phyloP scores from a whole-genome alignment of 108 stramenopile genomes.

The Conticribra guillardii region DNA sequence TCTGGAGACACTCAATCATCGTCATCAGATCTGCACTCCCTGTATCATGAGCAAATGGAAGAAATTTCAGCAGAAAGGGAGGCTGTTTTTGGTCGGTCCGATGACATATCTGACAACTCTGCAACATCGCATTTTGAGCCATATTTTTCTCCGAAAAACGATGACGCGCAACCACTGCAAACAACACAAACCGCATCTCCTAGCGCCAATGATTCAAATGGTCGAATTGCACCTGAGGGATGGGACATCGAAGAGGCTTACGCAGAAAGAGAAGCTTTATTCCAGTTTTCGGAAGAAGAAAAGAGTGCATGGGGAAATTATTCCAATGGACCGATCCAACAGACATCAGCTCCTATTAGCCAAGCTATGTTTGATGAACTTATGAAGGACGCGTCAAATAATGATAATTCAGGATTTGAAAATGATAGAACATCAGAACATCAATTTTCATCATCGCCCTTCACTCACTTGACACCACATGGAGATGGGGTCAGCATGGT shows the following conservation, averaged over 20 bases:
- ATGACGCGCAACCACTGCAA: background rate
- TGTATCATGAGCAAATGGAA: constrained; percentile 46
- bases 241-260: constrained; percentile 56
- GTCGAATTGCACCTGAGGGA: constrained; percentile 9
- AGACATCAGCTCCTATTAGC: constrained; percentile 21
- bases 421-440: constrained; percentile 16
- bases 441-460: constrained; percentile 12
- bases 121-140: constrained; percentile 28
- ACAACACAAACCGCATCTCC: background rate
- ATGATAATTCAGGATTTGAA: no score
- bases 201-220: background rate
- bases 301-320: constrained; percentile 62
- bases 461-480: constrained; percentile 66
- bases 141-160: constrained; percentile 3
- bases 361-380: constrained; percentile 24
- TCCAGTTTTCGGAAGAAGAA: constrained; percentile 70
- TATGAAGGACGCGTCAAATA: no score
- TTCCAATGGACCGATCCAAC: background rate
- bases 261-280: constrained; percentile 67
- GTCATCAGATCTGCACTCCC: constrained; percentile 34
- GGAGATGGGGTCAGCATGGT: constrained; percentile 73
- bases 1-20: constrained; percentile 2
- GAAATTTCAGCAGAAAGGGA: constrained; percentile 45
- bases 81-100: constrained; percentile 34
- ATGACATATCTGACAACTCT: constrained; percentile 18